Evolutionary conservation across 2,329 filamentous ascomycete genomes (phyloP).

Genomic region (Bimuria novae-zelandiae): DNA sequence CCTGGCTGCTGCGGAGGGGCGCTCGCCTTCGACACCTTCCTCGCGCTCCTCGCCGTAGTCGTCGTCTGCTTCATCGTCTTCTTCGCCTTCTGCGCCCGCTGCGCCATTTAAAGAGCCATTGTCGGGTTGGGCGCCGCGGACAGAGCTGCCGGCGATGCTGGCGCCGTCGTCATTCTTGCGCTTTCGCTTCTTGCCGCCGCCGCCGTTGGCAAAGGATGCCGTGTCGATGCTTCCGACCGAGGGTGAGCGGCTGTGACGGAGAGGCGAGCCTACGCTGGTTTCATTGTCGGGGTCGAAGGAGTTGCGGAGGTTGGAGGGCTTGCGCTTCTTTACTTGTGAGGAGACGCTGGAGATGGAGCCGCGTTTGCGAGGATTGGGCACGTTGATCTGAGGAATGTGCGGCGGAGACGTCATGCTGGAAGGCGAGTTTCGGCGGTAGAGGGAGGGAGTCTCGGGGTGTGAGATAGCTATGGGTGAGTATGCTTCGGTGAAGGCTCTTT

Average conservation of each 20-base stretch:
- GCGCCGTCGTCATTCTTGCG: conserved; percentile 52
- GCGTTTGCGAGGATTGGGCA: conserved; percentile 63
- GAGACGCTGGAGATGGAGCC: conserved; percentile 58
- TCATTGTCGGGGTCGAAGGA: conserved; percentile 73
- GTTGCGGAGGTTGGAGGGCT: conserved; percentile 75
- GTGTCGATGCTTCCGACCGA: conserved; percentile 66
- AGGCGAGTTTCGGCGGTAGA: background rate
- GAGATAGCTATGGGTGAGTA: no score
- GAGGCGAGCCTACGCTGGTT: conserved; percentile 52
- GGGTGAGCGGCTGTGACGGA: conserved; percentile 65
- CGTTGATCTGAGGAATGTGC: conserved; percentile 56
- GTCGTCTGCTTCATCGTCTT: conserved; percentile 49
- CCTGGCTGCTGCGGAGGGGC: conserved; percentile 61
- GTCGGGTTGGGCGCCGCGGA: conserved; percentile 25
- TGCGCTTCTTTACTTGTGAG: conserved; percentile 66
- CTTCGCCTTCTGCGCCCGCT: conserved; percentile 38
- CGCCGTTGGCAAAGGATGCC: conserved; percentile 47
- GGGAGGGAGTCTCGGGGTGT: background rate
- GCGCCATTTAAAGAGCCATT: conserved; percentile 4
- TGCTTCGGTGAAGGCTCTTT: background rate
- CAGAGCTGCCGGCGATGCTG: conserved; percentile 45
- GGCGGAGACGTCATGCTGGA: conserved; percentile 64
- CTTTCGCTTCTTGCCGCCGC: conserved; percentile 60
- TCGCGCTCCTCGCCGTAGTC: conserved; percentile 64
- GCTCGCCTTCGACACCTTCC: conserved; percentile 56